Evolutionary conservation across 331 rosid genomes (phyloP), one percentile per base, ranked within the genome.

Genomic region (Pyracantha coccinea): DNA sequence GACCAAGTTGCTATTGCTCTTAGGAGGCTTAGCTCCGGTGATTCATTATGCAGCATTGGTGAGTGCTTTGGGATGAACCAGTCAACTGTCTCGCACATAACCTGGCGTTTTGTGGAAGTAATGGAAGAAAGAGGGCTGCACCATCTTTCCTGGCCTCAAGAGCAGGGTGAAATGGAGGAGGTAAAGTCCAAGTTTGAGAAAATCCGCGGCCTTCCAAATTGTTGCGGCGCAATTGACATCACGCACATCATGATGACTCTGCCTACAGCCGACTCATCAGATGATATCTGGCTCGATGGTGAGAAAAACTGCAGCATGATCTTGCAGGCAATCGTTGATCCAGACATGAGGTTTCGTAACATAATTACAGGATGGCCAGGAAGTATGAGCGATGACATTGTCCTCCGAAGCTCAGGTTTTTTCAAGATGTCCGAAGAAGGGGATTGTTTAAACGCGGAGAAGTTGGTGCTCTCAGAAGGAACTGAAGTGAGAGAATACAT

Each of bases 1-100:
- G 98, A 93, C 67, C 97, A 93, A 82, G 98, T 93, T 50, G 98
- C 94, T 24, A 75, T 93, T 59, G 96, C 98, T 77, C 91, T 93
- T n/a, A 84, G 96, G 82, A 90, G 97, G 87, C 97, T 93, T 32
- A 74, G 94, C 85, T 91, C 97, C 19, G 98, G 98, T 7, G 97
- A 91, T 65, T 93, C 98, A 5, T 68, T 93, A 76, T 80, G 85
- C 47, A 82, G 63, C 72, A 83, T 93, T 2, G 98, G 98, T 1
- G 91, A 91, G 47, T 87, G 89, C 55, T 91, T 93, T 76, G 78
- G 82, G 73, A 63, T 91, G 81, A 89, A 86, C 86, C 94, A 84
- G 52, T 85, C 98, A 55, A 83, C 97, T 14, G 98, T 93, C 82
- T 87, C 98, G 69, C 93, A 93, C 72, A 17, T 89, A 76, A 93